A percentile compares a stretch with the other conserved stretches of the same genome.
Evolutionary conservation across 1,284 basidiomycete genomes (phyloP).

Genomic region (Ustilago cynodontis): DNA sequence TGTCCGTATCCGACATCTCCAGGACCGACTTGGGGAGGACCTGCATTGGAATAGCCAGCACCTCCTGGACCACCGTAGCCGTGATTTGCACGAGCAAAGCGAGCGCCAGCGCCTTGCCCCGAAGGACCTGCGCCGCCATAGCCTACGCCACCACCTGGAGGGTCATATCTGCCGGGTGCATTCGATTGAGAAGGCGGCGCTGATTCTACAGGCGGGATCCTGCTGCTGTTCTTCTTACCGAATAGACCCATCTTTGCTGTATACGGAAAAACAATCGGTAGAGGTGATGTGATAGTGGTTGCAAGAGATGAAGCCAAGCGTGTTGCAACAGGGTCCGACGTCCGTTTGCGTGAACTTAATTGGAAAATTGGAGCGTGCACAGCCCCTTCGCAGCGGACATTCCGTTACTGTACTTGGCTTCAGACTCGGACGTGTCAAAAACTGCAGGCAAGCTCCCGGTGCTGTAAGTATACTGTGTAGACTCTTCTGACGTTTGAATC

Average conservation of each 20-base stretch:
- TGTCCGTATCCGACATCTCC: constrained; percentile 26
- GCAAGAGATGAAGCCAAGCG: not conserved
- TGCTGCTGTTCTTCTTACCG: constrained; percentile 48
- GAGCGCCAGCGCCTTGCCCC: constrained; percentile 17
- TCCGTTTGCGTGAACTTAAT: not conserved
- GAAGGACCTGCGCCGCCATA: constrained; percentile 27
- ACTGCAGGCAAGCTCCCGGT: not conserved
- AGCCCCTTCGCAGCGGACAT: not conserved
- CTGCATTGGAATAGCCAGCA: constrained; percentile 20
- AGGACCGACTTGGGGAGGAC: constrained; percentile 11
- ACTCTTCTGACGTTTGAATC: too few species aligned
- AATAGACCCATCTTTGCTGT: constrained; percentile 42
- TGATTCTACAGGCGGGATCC: constrained; percentile 42
- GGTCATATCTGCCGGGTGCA: constrained; percentile 27
- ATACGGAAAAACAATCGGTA: not conserved
- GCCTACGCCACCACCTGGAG: constrained; percentile 22
- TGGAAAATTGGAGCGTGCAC: constrained; percentile 17
- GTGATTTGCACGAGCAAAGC: constrained; percentile 7
- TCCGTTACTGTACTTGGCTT: not conserved
- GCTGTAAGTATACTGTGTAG: too few species aligned
- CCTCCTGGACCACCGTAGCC: constrained; percentile 6
- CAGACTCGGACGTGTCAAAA: not conserved
- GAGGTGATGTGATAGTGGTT: not conserved
- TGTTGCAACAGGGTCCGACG: not conserved
- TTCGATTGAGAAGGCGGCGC: constrained; percentile 24